phyloP scores from a whole-genome alignment of 768 basidiomycete genomes.

The Serpula lacrymans region DNA sequence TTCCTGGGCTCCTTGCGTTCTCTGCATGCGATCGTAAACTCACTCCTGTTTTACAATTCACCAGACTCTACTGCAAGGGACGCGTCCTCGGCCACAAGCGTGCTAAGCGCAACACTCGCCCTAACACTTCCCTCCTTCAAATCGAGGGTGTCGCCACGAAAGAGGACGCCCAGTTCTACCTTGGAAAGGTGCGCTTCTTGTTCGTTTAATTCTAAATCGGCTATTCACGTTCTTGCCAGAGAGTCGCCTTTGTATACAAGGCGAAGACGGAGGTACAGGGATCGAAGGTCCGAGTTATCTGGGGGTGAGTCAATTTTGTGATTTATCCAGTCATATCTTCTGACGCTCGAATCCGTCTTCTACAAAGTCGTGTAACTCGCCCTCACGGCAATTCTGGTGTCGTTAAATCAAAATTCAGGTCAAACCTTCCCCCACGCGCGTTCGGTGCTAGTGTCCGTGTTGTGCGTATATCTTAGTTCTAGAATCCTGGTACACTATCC shows the following conservation, averaged over 20 bases:
- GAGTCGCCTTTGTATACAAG: slow-evolving; percentile 97
- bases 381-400: slow-evolving; percentile 94
- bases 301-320: slow-evolving; percentile 65
- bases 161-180: slow-evolving; percentile 96
- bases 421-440: slow-evolving; percentile 91
- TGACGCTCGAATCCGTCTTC: neutral
- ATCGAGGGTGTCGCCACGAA: slow-evolving; percentile 94
- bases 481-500: neutral
- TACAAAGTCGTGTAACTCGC: slow-evolving; percentile 78
- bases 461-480: slow-evolving; percentile 46
- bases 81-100: slow-evolving; percentile 98
- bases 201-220: slow-evolving; percentile 4
- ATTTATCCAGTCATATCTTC: neutral
- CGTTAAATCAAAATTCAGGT: slow-evolving; percentile 94
- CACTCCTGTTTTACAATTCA: slow-evolving; percentile 5
- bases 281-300: slow-evolving; percentile 95
- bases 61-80: slow-evolving; percentile 93
- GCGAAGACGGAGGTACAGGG: slow-evolving; percentile 94
- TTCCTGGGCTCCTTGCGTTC: neutral
- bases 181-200: slow-evolving; percentile 79
- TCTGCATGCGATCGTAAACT: slow-evolving; percentile 5
- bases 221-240: slow-evolving; percentile 51
- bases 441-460: slow-evolving; percentile 93
- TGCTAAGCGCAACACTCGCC: slow-evolving; percentile 93
- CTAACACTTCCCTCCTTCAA: slow-evolving; percentile 94